Percentiles rank a stretch among this genome's conserved stretches.
Evolutionary conservation across 768 basidiomycete genomes (phyloP).

Genomic region (Termitomyces heimii): DNA sequence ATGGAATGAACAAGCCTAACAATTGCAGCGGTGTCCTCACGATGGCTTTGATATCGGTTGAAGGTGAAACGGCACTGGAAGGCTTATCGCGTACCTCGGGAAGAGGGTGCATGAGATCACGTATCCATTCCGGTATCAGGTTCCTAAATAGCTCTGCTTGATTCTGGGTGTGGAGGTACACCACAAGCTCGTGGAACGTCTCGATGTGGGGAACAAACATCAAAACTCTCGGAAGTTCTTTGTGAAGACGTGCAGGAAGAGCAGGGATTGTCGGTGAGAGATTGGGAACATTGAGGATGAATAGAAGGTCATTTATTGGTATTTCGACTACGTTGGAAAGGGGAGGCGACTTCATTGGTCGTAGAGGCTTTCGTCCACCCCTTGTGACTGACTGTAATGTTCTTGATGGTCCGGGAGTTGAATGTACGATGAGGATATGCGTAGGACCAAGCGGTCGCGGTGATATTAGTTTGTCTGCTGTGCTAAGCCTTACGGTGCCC

Average conservation of each 20-base stretch:
- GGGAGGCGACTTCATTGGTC: not conserved
- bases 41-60: not conserved
- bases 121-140: slow-evolving; percentile 32
- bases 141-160: slow-evolving; percentile 29
- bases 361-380: not conserved
- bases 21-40: not conserved
- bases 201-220: slow-evolving; percentile 27
- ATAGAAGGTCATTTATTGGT: slow-evolving; percentile 33
- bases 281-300: slow-evolving; percentile 30
- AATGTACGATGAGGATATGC: slow-evolving; percentile 25
- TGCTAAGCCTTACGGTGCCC: slow-evolving; percentile 20
- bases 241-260: slow-evolving; percentile 26
- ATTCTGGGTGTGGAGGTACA: slow-evolving; percentile 33
- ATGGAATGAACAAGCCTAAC: slow-evolving; percentile 2
- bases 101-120: slow-evolving; percentile 29
- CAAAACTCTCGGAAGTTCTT: slow-evolving; percentile 27
- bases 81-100: slow-evolving; percentile 6
- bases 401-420: slow-evolving; percentile 2
- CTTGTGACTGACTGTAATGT: not conserved
- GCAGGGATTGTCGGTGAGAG: slow-evolving; percentile 13
- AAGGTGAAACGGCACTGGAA: not conserved
- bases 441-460: slow-evolving; percentile 30
- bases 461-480: slow-evolving; percentile 24
- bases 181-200: slow-evolving; percentile 27
- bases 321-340: slow-evolving; percentile 22